Percentiles rank a stretch among this genome's conserved stretches.
Evolutionary conservation across 2,329 filamentous ascomycete genomes (phyloP).

Genomic region (Rutstroemia sp.): DNA sequence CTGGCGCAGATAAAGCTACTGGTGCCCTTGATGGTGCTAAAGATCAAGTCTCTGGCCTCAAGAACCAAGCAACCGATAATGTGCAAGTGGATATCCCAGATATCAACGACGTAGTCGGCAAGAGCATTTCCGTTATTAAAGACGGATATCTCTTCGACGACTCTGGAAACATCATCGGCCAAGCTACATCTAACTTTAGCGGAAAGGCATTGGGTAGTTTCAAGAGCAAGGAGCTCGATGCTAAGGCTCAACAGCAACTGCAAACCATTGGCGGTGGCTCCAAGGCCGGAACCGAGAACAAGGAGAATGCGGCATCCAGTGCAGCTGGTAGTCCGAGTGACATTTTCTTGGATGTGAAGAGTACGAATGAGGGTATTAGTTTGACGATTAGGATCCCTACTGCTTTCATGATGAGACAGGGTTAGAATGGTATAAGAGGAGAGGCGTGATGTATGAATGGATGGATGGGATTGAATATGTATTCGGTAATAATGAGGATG

Average conservation of each 20-base stretch:
- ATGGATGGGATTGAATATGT: background rate
- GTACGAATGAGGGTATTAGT: slow-evolving; percentile 10
- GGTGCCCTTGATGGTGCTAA: background rate
- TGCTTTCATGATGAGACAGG: slow-evolving; percentile 5
- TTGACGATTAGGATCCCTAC: slow-evolving; percentile 9
- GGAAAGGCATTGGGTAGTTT: slow-evolving; percentile 5
- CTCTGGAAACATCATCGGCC: slow-evolving; percentile 50
- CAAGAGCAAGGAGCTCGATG: slow-evolving; percentile 7
- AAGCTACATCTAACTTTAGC: slow-evolving; percentile 31
- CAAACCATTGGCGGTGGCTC: background rate
- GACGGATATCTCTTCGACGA: slow-evolving; percentile 54
- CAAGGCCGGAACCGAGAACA: background rate
- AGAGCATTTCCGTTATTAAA: slow-evolving; percentile 56
- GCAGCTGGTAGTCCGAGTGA: slow-evolving; percentile 5
- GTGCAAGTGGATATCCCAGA: background rate
- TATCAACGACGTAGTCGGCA: slow-evolving; percentile 45
- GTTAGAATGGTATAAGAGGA: background rate
- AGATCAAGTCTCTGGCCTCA: background rate
- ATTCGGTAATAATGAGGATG: slow-evolving; percentile 54
- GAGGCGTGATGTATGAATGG: background rate
- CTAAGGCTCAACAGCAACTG: background rate
- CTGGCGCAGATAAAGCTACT: background rate
- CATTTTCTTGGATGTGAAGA: slow-evolving; percentile 10
- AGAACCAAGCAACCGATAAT: background rate
- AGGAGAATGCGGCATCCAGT: background rate